Evolutionary conservation across 768 basidiomycete genomes (phyloP).

Genomic region (Trametes villosa): DNA sequence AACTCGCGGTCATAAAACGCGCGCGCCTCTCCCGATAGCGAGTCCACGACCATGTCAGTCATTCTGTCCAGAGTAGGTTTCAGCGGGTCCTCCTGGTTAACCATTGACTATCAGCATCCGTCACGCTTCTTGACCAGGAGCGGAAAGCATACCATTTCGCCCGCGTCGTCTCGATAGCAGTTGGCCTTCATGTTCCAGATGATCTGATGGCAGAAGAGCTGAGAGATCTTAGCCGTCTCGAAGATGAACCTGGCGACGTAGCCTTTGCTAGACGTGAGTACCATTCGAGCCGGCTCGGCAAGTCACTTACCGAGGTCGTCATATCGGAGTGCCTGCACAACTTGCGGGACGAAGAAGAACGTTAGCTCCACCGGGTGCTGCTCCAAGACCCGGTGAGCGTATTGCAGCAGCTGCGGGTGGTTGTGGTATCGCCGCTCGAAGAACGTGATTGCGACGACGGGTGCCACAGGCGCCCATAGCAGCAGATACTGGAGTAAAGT

Average conservation of each 20-base stretch:
- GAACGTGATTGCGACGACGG: slow-evolving; percentile 77
- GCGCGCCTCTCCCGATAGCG: slow-evolving; percentile 87
- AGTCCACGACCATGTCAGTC: slow-evolving; percentile 77
- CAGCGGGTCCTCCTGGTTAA: slow-evolving; percentile 90
- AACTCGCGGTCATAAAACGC: slow-evolving; percentile 96
- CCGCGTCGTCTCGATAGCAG: slow-evolving; percentile 89
- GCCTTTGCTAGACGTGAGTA: slow-evolving; percentile 48
- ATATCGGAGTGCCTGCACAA: slow-evolving; percentile 92
- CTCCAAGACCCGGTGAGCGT: slow-evolving; percentile 92
- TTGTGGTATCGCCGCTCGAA: slow-evolving; percentile 86
- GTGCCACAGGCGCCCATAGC: slow-evolving; percentile 88
- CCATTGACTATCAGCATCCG: neutral
- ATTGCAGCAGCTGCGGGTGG: slow-evolving; percentile 89
- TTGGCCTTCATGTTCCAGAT: slow-evolving; percentile 99
- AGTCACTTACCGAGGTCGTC: slow-evolving; percentile 75
- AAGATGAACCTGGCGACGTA: slow-evolving; percentile 96
- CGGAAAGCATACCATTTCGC: slow-evolving; percentile 66
- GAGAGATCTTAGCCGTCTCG: slow-evolving; percentile 96
- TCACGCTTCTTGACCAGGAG: neutral
- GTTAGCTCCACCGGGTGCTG: slow-evolving; percentile 94
- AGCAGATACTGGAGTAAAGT: slow-evolving; percentile 66
- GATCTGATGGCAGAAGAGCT: slow-evolving; percentile 98
- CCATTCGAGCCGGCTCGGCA: neutral
- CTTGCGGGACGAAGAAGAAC: slow-evolving; percentile 99
- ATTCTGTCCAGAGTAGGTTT: slow-evolving; percentile 93